phyloP scores from a whole-genome alignment of 352 stramenopile species.

The Pythium monospermum region DNA sequence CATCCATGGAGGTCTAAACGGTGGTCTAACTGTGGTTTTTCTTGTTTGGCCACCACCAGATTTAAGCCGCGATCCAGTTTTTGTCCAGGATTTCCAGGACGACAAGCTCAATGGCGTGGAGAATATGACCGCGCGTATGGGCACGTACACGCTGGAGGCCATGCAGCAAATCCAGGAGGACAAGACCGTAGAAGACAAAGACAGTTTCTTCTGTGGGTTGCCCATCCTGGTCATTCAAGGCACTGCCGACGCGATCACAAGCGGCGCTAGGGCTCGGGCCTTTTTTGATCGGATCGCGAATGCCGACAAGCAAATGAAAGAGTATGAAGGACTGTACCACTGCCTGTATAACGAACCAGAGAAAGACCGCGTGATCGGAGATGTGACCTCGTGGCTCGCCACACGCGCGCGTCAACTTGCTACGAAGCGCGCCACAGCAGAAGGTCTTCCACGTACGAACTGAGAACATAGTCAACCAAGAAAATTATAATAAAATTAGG shows the following conservation, averaged over 20 bases:
- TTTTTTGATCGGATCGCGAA: conserved; percentile 38
- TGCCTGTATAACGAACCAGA: conserved; percentile 58
- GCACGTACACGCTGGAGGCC: conserved; percentile 9
- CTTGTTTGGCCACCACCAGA: too few species aligned
- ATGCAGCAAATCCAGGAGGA: conserved; percentile 16
- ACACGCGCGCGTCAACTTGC: too few species aligned
- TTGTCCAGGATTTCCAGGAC: conserved; percentile 7
- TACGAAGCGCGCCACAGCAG: too few species aligned
- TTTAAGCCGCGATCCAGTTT: conserved; percentile 11
- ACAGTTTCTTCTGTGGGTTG: conserved; percentile 4
- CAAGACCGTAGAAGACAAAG: conserved; percentile 2
- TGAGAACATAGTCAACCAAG: too few species aligned
- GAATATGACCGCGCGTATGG: conserved; percentile 16
- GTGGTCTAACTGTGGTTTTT: too few species aligned
- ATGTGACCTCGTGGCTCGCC: too few species aligned
- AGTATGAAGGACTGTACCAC: conserved; percentile 49
- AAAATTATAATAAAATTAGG: too few species aligned
- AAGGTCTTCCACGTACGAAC: too few species aligned
- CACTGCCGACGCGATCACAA: conserved; percentile 20
- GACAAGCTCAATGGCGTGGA: conserved; percentile 17
- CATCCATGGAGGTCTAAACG: too few species aligned
- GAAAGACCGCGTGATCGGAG: conserved; percentile 42
- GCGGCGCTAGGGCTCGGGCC: conserved; percentile 26
- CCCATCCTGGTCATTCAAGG: conserved; percentile 15
- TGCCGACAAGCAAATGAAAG: conserved; percentile 50